Percentiles rank a stretch among this genome's conserved stretches.
Evolutionary conservation across 2,329 filamentous ascomycete species (phyloP).

Genomic region (Aspergillus japonicus): DNA sequence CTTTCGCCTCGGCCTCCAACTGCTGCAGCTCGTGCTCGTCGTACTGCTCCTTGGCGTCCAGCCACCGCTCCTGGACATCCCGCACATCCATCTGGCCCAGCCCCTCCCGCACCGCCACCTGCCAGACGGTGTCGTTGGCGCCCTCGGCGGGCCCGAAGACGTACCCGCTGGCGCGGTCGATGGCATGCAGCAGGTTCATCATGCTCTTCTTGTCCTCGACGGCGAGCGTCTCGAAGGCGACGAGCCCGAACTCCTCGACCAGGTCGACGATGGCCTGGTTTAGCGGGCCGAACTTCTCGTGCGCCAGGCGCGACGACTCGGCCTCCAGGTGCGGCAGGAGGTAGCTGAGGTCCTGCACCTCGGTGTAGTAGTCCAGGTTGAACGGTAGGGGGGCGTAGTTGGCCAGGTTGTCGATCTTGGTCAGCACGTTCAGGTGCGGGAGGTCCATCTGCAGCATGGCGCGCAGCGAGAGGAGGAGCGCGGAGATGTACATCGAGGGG

Average conservation of each 20-base stretch:
- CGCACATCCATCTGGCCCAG: conserved; percentile 71
- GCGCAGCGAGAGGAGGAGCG: conserved; percentile 85
- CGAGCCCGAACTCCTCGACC: conserved; percentile 84
- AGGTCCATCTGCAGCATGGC: conserved; percentile 99
- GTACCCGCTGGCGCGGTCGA: conserved; percentile 90
- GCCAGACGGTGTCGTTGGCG: conserved; percentile 96
- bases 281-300: conserved; percentile 75
- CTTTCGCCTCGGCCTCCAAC: conserved; percentile 71
- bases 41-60: conserved; percentile 84
- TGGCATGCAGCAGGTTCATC: conserved; percentile 84
- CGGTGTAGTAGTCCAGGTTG: conserved; percentile 95
- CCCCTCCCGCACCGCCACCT: conserved; percentile 80
- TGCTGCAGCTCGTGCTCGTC: conserved; percentile 75
- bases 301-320: conserved; percentile 69
- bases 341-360: conserved; percentile 88
- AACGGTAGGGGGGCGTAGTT: conserved; percentile 85
- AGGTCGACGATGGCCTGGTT: conserved; percentile 85
- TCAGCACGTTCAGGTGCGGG: conserved; percentile 91
- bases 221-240: conserved; percentile 88
- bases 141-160: conserved; percentile 88
- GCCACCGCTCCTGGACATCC: conserved; percentile 94
- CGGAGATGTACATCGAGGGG: conserved; percentile 92
- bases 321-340: conserved; percentile 76
- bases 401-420: conserved; percentile 92
- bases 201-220: conserved; percentile 97